These are phyloP conservation scores for Candida caryicola DNA, from an alignment of 805 yeast species.

Conservation along the genomic window DNA sequence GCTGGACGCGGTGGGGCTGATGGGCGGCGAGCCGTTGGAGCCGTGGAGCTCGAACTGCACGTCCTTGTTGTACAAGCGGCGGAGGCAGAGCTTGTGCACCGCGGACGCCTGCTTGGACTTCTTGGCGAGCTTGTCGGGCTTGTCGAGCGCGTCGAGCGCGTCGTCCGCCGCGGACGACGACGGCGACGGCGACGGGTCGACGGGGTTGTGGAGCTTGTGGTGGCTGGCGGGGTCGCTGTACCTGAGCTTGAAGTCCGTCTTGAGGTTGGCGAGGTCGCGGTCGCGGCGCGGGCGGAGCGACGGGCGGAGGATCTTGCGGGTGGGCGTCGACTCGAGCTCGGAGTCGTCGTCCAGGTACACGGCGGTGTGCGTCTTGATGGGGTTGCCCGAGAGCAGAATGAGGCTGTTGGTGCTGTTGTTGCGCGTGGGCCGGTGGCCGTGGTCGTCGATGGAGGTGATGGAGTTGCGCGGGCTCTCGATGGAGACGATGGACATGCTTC, in stretches of 20 bases:
- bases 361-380: not conserved
- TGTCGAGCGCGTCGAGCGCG: not conserved
- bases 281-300: conserved; percentile 9
- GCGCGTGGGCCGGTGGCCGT: conserved; percentile 25
- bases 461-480: conserved; percentile 41
- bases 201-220: not conserved
- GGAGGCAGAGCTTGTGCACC: conserved; percentile 25
- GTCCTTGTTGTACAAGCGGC: conserved; percentile 37
- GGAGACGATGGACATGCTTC: conserved; percentile 38
- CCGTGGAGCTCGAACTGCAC: conserved; percentile 34
- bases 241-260: conserved; percentile 24
- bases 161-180: conserved; percentile 14
- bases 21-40: conserved; percentile 10
- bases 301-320: conserved; percentile 17
- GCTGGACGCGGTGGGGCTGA: conserved; percentile 10
- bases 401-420: conserved; percentile 32
- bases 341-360: conserved; percentile 36
- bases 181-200: conserved; percentile 25
- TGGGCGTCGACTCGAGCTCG: conserved; percentile 22
- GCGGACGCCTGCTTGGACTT: conserved; percentile 14
- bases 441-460: conserved; percentile 39
- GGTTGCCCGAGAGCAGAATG: conserved; percentile 10
- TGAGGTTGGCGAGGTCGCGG: conserved; percentile 8
- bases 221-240: conserved; percentile 3
- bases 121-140: conserved; percentile 6